These are phyloP conservation scores for Primulina eburnea DNA, from an alignment of 257 asterid species.

Conservation along the genomic window DNA sequence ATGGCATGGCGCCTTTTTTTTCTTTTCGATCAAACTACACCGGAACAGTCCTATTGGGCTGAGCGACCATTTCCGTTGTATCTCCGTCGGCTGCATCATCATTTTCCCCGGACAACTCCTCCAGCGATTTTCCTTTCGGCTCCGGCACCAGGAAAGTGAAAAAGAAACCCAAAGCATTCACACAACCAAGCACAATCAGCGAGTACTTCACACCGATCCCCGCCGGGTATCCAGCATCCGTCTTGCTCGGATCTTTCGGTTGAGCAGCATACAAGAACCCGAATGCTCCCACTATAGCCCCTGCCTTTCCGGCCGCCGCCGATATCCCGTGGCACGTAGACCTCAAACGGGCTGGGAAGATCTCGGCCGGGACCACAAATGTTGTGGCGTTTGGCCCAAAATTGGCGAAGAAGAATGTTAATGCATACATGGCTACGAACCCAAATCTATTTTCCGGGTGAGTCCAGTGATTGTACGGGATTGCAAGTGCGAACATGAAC, in stretches of 20 bases:
- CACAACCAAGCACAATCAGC: constrained; percentile 32
- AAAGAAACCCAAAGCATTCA: constrained; percentile 36
- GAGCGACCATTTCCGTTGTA: background rate
- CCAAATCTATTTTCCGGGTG: constrained; percentile 22
- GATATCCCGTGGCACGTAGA: constrained; percentile 52
- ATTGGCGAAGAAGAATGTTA: constrained; percentile 49
- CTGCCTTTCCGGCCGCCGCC: constrained; percentile 41
- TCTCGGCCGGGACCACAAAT: constrained; percentile 46
- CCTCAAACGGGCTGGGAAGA: constrained; percentile 44
- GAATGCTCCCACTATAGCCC: constrained; percentile 49
- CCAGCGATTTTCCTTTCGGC: constrained; percentile 41
- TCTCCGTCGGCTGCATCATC: background rate
- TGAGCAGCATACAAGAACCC: constrained; percentile 47
- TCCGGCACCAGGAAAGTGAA: constrained; percentile 49
- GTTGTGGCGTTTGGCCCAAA: constrained; percentile 54
- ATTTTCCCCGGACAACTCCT: constrained; percentile 47
- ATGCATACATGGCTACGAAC: constrained; percentile 34
- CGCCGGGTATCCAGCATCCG: constrained; percentile 30
- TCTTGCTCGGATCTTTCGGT: constrained; percentile 20
- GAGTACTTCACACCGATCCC: constrained; percentile 43
- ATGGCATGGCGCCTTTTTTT: no score
- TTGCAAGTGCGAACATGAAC: constrained; percentile 43
- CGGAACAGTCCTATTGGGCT: background rate
- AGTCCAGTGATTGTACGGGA: constrained; percentile 44
- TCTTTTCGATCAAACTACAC: background rate